Base-by-base conservation (phyloP, 1,139 yeast genomes). In the Kodamaea anthophila region DNA sequence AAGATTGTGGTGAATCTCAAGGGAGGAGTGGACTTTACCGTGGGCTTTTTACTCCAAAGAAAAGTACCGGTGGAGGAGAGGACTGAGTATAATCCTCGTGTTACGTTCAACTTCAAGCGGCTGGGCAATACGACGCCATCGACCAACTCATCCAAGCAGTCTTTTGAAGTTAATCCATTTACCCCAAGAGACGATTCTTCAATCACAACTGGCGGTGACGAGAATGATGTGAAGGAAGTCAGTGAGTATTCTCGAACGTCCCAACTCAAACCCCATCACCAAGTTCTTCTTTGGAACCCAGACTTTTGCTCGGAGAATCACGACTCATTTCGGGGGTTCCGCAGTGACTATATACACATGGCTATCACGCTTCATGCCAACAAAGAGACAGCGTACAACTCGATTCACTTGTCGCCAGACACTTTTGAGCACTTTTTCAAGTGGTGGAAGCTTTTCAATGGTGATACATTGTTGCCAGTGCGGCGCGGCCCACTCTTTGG, bases 341-440 rank as follows among this genome's bases (percentile, higher is more conserved):
- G 97, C 49, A 77, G 93, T 33, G 77, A 83, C 31, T 83, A 71
- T 43, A 65, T 87, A 11, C 95, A 86, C 49, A 61, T 88, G 71
- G 84, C 93, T 0, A 65, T 88, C 18, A 67, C 84, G 0, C 65
- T 88, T 25, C 57, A 68, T 24, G 83, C 94, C 14, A 52, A 60
- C 36, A 51, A 51, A 14, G 60, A 54, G 6, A 41, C 51, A 4
- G 58, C 66, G 36, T 60, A 65, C 37, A 67, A 66, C 39, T 49
- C 70, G 1, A 60, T 67, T 20, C 70, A 65, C 39, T 48, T 66
- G 26, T 53, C 57, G 23, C 71, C 72, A 2, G 58, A 55, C 8
- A 55, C 58, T 0, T 64, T 67, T 40, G 34, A 40, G 13, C 70
- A 62, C 26, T 61, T 65, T 36, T 64, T 66, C 38, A 42, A 44